Base-by-base conservation (phyloP, 179 eudicot genomes). In the Patellifolia procumbens region DNA sequence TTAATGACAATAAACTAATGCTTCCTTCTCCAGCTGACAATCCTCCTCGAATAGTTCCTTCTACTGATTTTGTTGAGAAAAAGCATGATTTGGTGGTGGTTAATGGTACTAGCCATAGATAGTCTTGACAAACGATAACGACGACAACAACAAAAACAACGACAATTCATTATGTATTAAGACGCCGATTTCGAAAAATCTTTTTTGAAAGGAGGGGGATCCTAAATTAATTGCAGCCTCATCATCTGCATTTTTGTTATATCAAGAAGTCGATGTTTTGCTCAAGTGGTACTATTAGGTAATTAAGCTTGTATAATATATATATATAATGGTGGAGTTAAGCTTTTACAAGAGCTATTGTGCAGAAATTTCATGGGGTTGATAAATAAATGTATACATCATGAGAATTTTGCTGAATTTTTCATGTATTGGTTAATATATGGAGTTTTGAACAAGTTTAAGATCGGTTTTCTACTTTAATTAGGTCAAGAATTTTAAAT, bases 21-120 rank as follows among this genome's bases (percentile, higher is more conserved):
- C 78, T 79, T 39, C 70, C 78, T 59, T 29, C 81, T 32, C 81
- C 81, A 13, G n/a, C 46, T 9, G 17, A 15, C 53, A 34, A 34
- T 61, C 26, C 19, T 34, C 19, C 55, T 15, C 55, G 61, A 37
- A 60, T 61, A 26, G 60, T 60, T 15, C 48, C 81, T 3, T 17
- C 76, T 19, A 2, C 19, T n/a, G 80, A 49, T n/a, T 19, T 24
- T 4, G 4, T 58, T 12, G 22, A 68, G 46, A 67, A 66, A 31
- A 64, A 70, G 49, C 53, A 66, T 9, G 72, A 72, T 3, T 63
- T 72, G 31, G 55, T 78, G 12, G 29, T 43, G 15, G 53, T 78
- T 8, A 78, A 78, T 65, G 81, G 76, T 15, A 37, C 7, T 24
- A 19, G 52, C 11, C 9, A 46, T n/a, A 34, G 29, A 10, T 16